Evolutionary conservation across 495 filamentous ascomycete species (phyloP), one percentile per base, ranked within the genome.

Genomic region (Podospora fimiseda): DNA sequence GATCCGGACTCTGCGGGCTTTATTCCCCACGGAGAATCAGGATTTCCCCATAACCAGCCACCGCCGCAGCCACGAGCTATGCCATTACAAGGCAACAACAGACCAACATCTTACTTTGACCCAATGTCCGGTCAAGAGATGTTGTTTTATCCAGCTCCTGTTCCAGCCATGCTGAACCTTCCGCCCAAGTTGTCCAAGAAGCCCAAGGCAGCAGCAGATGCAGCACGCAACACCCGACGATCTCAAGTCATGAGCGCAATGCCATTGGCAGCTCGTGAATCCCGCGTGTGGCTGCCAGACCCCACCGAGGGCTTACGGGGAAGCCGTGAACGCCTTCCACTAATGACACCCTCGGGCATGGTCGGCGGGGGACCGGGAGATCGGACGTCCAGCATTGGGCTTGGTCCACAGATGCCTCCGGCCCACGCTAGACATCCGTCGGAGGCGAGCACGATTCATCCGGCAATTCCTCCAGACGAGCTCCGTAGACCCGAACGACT

Each of bases 61-160:
- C 73, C 11, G n/a, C 37, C 15, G 16, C 42, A 5, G 16, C 21
- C 13, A 9, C 11, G 33, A 24, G 36, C 18, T 7, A 19, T 23
- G 5, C 66, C 48, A 9, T 8, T 14, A 8, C 14, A 3, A 9
- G 3, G 21, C 23, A 30, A 30, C 15, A 30, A 4, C 23, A 72
- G 79, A 48, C 78, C 83, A 18, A 70, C 79, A 55, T 77, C 81
- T 18, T 85, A 83, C 61, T 70, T 84, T 46, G 76, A 87, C 56
- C 84, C 85, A 9, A 73, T 73, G 22, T 79, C 79, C 2, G 83
- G 78, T 3, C 81, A 92, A 53, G 74, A 85, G 48, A 92, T 98
- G 87, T 80, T 96, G 8, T 97, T 83, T 66, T 98, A 98, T 64
- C 93, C 93, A 13, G 93, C 93, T 2, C 93, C 89, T 11, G 92